phyloP scores from a whole-genome alignment of 768 basidiomycete genomes.

The Dacryopinax primogenitus region DNA sequence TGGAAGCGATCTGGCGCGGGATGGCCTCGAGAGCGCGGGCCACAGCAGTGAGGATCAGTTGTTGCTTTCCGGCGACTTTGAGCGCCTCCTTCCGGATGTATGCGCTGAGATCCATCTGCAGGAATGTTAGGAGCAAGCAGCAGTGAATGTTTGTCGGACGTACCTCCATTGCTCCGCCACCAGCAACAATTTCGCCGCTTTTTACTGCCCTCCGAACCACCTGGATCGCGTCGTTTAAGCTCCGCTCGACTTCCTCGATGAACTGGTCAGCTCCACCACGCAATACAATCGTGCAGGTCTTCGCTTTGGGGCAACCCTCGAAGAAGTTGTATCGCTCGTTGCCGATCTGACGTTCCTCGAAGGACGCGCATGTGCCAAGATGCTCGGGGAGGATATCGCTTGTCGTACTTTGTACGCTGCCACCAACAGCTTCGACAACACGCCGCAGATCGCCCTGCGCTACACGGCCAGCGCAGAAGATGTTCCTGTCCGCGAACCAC shows the following conservation, averaged over 20 bases:
- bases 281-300: slow-evolving; percentile 88
- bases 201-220: slow-evolving; percentile 96
- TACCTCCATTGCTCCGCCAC: slow-evolving; percentile 95
- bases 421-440: slow-evolving; percentile 92
- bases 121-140: no score
- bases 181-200: slow-evolving; percentile 92
- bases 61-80: slow-evolving; percentile 88
- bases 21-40: slow-evolving; percentile 96
- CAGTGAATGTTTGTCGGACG: no score
- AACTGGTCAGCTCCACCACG: slow-evolving; percentile 98
- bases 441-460: slow-evolving; percentile 77
- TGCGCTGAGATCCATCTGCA: slow-evolving; percentile 93
- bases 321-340: slow-evolving; percentile 95
- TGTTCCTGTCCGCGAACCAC: slow-evolving; percentile 97
- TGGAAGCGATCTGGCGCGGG: slow-evolving; percentile 96
- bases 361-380: slow-evolving; percentile 82
- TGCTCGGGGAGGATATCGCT: slow-evolving; percentile 83
- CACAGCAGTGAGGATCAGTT: slow-evolving; percentile 86
- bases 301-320: slow-evolving; percentile 81
- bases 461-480: slow-evolving; percentile 97
- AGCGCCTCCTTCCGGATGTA: slow-evolving; percentile 81
- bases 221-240: slow-evolving; percentile 98
- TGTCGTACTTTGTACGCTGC: slow-evolving; percentile 87
- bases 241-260: slow-evolving; percentile 94
- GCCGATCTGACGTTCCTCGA: slow-evolving; percentile 91